Evolutionary conservation across 2,329 filamentous ascomycete genomes (phyloP).

Genomic region (Decorospora gaudefroyi): DNA sequence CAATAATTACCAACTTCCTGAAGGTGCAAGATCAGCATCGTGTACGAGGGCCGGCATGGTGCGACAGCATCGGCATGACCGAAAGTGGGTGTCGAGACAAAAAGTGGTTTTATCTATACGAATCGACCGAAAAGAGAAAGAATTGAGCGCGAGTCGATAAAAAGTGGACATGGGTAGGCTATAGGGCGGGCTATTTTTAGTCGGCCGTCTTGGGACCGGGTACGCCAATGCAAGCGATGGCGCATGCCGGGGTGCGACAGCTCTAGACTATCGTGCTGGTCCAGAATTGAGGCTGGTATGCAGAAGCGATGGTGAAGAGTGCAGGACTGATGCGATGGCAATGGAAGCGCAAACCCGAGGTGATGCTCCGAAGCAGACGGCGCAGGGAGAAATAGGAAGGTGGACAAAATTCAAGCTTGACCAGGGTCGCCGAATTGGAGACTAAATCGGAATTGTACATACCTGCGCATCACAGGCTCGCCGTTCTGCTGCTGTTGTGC

Average conservation of each 20-base stretch:
- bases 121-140: conserved; percentile 21
- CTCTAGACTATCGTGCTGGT: too few relatives aligned
- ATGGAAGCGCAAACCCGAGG: too few relatives aligned
- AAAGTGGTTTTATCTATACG: conserved; percentile 13
- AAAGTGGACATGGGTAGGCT: conserved; percentile 41
- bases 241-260: conserved; percentile 35
- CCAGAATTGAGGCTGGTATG: not conserved
- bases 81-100: conserved; percentile 8
- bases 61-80: conserved; percentile 18
- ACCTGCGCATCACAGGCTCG: conserved; percentile 69
- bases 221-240: conserved; percentile 48
- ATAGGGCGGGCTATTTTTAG: conserved; percentile 46
- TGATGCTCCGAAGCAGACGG: not conserved
- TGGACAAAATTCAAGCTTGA: conserved; percentile 1
- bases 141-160: conserved; percentile 39
- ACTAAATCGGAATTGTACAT: conserved; percentile 43
- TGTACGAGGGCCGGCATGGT: conserved; percentile 14
- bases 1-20: conserved; percentile 96
- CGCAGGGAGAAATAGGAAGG: not conserved
- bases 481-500: conserved; percentile 46
- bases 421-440: conserved; percentile 10
- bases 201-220: conserved; percentile 41
- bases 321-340: too few relatives aligned
- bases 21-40: conserved; percentile 32
- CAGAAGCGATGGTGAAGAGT: not conserved